Conservation (phyloP, 2,329 filamentous ascomycete genomes). For the Calonectria honghensis region DNA sequence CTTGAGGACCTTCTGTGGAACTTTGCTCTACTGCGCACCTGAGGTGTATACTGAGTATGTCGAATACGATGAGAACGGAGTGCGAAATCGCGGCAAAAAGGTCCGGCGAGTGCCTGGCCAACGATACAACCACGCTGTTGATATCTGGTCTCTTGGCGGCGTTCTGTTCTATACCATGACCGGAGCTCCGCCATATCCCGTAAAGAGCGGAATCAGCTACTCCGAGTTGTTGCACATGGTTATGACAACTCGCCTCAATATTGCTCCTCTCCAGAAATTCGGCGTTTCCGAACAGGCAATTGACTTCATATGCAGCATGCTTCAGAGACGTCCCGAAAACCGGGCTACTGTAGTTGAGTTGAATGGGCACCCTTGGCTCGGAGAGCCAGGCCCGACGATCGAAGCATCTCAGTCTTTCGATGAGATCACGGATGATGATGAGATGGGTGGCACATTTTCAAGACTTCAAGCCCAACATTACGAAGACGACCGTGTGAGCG, state of each 20-base stretch:
- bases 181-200: slow-evolving; percentile 86
- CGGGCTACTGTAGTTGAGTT: slow-evolving; percentile 84
- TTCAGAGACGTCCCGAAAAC: slow-evolving; percentile 85
- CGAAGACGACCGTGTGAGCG: slow-evolving; percentile 64
- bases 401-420: slow-evolving; percentile 71
- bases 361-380: slow-evolving; percentile 84
- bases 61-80: slow-evolving; percentile 82
- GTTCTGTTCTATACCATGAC: slow-evolving; percentile 93
- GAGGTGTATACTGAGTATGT: slow-evolving; percentile 90
- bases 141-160: slow-evolving; percentile 96
- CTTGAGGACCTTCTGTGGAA: slow-evolving; percentile 96
- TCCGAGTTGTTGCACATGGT: slow-evolving; percentile 89
- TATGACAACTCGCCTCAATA: slow-evolving; percentile 85
- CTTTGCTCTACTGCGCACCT: slow-evolving; percentile 94
- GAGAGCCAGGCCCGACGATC: slow-evolving; percentile 55
- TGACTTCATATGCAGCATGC: slow-evolving; percentile 85
- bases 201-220: slow-evolving; percentile 83
- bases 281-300: slow-evolving; percentile 80
- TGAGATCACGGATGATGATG: slow-evolving; percentile 77
- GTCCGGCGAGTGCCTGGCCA: slow-evolving; percentile 74
- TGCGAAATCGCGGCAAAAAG: slow-evolving; percentile 77
- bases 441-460: slow-evolving; percentile 75
- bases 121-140: slow-evolving; percentile 92
- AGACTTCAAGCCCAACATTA: slow-evolving; percentile 67
- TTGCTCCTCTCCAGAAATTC: slow-evolving; percentile 74